Percentiles rank a stretch among this genome's conserved stretches.
Evolutionary conservation across 1,284 basidiomycete species (phyloP).

Genomic region (Schizopora paradoxa): DNA sequence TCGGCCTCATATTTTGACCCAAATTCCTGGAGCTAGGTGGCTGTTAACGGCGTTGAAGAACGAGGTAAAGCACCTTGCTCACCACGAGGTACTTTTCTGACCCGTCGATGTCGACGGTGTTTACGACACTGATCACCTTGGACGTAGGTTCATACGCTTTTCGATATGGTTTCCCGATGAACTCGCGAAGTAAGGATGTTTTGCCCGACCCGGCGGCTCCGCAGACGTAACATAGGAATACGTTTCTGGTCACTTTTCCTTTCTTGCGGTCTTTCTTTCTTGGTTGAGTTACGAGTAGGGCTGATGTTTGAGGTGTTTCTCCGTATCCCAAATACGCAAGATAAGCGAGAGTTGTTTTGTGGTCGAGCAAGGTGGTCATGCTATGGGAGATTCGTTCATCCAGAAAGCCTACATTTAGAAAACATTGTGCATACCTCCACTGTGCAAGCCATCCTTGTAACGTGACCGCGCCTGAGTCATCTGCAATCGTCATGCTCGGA

Average conservation of each 20-base stretch:
- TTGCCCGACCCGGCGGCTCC: conserved; percentile 97
- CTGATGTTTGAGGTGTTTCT: conserved; percentile 67
- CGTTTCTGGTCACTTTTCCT: conserved; percentile 82
- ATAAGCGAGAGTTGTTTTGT: conserved; percentile 88
- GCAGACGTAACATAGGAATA: conserved; percentile 89
- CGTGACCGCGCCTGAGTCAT: conserved; percentile 87
- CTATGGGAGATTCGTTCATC: conserved; percentile 36
- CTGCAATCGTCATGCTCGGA: conserved; percentile 86
- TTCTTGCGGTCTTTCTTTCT: conserved; percentile 84
- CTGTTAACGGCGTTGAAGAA: conserved; percentile 14
- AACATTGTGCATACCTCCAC: conserved; percentile 70
- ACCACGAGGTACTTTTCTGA: conserved; percentile 96
- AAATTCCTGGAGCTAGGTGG: conserved; percentile 85
- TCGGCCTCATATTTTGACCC: conserved; percentile 94
- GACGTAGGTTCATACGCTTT: conserved; percentile 81
- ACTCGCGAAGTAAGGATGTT: conserved; percentile 80
- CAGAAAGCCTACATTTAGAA: neutral
- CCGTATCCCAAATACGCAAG: conserved; percentile 93
- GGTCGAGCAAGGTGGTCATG: conserved; percentile 95
- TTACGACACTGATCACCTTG: conserved; percentile 88
- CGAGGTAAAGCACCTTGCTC: conserved; percentile 30
- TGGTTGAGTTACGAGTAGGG: conserved; percentile 76
- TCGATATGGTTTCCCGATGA: conserved; percentile 77
- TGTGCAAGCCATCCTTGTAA: conserved; percentile 97
- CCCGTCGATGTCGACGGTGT: conserved; percentile 91